These are phyloP conservation scores for Stereocaulon alpinum DNA, from an alignment of 495 filamentous ascomycete genomes.

Conservation along the genomic window DNA sequence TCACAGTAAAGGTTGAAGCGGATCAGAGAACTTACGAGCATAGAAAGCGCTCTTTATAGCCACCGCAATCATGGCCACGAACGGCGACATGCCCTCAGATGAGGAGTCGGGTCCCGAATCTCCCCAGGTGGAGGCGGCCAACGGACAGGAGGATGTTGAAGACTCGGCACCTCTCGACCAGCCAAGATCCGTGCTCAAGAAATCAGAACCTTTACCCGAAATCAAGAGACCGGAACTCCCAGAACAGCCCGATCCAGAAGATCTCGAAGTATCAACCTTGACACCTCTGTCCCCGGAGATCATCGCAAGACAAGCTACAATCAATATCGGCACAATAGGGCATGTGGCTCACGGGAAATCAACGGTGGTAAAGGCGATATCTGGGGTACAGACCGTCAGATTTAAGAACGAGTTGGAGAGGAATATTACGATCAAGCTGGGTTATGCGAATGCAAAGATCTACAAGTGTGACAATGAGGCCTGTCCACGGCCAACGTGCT, in stretches of 20 bases:
- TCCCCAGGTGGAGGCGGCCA: conserved; percentile 44
- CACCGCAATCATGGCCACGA: conserved; percentile 49
- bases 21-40: not conserved
- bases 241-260: conserved; percentile 79
- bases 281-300: conserved; percentile 89
- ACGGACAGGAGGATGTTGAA: conserved; percentile 43
- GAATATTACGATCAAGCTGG: conserved; percentile 99
- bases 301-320: conserved; percentile 92
- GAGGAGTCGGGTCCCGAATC: conserved; percentile 51
- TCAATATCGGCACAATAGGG: conserved; percentile 98
- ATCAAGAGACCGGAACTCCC: conserved; percentile 55
- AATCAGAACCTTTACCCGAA: conserved; percentile 37
- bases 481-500: conserved; percentile 91
- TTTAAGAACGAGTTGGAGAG: conserved; percentile 99
- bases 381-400: conserved; percentile 93
- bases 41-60: not conserved
- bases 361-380: conserved; percentile 97
- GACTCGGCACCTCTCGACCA: conserved; percentile 44
- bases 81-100: conserved; percentile 50
- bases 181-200: conserved; percentile 62
- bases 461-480: conserved; percentile 93
- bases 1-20: not conserved
- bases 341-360: conserved; percentile 98
- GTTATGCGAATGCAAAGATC: conserved; percentile 98
- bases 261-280: conserved; percentile 66